These are phyloP conservation scores for Paradendryphiella salina DNA, from an alignment of 2,329 filamentous ascomycete species.

Conservation along the genomic window DNA sequence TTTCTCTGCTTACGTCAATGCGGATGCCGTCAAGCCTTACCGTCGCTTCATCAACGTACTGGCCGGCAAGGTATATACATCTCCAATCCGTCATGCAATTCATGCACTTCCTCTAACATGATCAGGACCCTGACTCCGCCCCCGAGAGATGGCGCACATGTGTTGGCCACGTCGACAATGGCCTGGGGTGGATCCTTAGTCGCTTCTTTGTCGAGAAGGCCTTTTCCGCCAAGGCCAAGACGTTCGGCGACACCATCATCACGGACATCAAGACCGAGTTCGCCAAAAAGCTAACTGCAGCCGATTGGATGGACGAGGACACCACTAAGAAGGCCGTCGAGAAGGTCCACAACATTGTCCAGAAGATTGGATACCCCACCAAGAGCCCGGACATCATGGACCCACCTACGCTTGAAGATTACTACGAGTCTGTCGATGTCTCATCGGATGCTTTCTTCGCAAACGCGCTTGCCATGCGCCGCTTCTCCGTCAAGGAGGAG, in stretches of 20 bases:
- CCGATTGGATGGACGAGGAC: slow-evolving; percentile 67
- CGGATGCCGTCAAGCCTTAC: slow-evolving; percentile 63
- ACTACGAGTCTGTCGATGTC: slow-evolving; percentile 60
- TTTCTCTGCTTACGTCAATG: slow-evolving; percentile 60
- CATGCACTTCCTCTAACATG: slow-evolving; percentile 18
- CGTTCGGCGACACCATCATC: slow-evolving; percentile 70
- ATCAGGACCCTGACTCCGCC: slow-evolving; percentile 60
- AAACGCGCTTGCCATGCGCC: slow-evolving; percentile 59
- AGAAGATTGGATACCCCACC: slow-evolving; percentile 70
- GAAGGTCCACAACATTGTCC: slow-evolving; percentile 68
- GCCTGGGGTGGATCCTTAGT: slow-evolving; percentile 69
- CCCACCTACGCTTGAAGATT: slow-evolving; percentile 58
- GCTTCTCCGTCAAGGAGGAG: slow-evolving; percentile 53
- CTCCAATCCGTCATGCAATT: too few species aligned
- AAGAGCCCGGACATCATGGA: slow-evolving; percentile 64
- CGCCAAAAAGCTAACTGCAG: slow-evolving; percentile 60
- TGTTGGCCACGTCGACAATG: slow-evolving; percentile 59
- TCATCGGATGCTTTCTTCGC: slow-evolving; percentile 58
- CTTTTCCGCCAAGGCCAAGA: slow-evolving; percentile 67
- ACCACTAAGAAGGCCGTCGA: slow-evolving; percentile 63
- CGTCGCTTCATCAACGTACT: slow-evolving; percentile 63
- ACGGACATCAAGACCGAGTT: slow-evolving; percentile 70
- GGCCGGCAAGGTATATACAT: slow-evolving; percentile 53
- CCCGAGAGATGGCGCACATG: slow-evolving; percentile 70
- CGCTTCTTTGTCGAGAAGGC: slow-evolving; percentile 71